Percentiles rank a stretch among this genome's conserved stretches.
phyloP scores from a whole-genome alignment of 805 yeast genomes.

The Sporopachydermia lactativora region DNA sequence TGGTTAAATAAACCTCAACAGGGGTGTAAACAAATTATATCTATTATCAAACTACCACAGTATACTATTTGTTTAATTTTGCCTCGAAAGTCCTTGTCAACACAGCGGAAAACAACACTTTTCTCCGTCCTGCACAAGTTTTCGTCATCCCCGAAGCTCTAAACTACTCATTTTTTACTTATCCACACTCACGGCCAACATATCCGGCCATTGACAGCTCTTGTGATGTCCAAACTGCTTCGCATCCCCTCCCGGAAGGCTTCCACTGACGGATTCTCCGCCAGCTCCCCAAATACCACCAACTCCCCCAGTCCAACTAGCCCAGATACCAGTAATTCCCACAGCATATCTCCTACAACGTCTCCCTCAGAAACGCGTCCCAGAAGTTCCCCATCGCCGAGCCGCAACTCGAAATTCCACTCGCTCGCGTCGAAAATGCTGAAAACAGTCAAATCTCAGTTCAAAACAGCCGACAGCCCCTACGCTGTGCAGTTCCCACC shows the following conservation, averaged over 20 bases:
- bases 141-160: background rate
- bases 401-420: background rate
- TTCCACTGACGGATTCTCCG: background rate
- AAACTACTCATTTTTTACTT: background rate
- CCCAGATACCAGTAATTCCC: background rate
- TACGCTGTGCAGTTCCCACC: too few relatives aligned
- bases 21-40: too few relatives aligned
- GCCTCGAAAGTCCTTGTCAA: too few relatives aligned
- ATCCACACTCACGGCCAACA: constrained; percentile 18
- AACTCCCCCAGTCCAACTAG: too few relatives aligned
- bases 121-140: background rate
- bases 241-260: background rate
- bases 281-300: too few relatives aligned
- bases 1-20: too few relatives aligned
- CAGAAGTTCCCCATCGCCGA: background rate
- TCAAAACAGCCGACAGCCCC: background rate
- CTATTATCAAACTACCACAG: too few relatives aligned
- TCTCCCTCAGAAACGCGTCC: background rate
- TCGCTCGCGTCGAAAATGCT: constrained; percentile 1
- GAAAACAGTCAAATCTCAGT: background rate
- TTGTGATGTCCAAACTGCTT: background rate
- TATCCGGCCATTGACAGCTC: too few relatives aligned
- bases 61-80: too few relatives aligned
- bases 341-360: background rate
- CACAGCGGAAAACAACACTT: too few relatives aligned